phyloP scores from a whole-genome alignment of 164 flowering plant species.

The grape (Vitis vinifera) region DNA sequence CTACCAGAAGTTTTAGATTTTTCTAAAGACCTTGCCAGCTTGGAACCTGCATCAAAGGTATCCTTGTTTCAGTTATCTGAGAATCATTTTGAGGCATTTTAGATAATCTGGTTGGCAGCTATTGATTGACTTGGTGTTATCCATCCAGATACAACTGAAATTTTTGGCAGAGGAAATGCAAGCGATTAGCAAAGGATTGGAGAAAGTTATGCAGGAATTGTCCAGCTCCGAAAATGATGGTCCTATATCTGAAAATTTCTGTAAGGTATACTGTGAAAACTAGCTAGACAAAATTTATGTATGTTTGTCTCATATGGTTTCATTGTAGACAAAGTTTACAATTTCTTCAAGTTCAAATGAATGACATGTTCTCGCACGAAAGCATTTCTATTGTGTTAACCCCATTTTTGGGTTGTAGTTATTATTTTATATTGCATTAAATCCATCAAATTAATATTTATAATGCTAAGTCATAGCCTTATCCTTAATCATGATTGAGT shows the following conservation, averaged over 20 bases:
- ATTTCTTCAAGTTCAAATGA: background rate
- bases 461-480: too few relatives aligned
- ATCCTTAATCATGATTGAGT: too few relatives aligned
- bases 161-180: constrained; percentile 97
- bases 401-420: background rate
- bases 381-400: background rate
- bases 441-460: too few relatives aligned
- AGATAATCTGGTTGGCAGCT: constrained; percentile 7
- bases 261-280: constrained; percentile 42
- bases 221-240: constrained; percentile 86
- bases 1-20: constrained; percentile 59
- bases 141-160: constrained; percentile 79
- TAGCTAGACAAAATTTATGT: background rate
- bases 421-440: too few relatives aligned
- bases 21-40: constrained; percentile 43
- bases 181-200: constrained; percentile 93
- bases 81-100: constrained; percentile 3
- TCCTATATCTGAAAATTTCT: constrained; percentile 61
- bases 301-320: constrained; percentile 4
- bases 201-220: constrained; percentile 88
- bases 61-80: background rate
- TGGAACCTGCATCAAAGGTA: constrained; percentile 72
- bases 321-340: background rate
- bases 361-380: background rate
- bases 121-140: constrained; percentile 11